Conservation (phyloP, 192 early-diverging fungal species). For the Linnemannia zychae region DNA sequence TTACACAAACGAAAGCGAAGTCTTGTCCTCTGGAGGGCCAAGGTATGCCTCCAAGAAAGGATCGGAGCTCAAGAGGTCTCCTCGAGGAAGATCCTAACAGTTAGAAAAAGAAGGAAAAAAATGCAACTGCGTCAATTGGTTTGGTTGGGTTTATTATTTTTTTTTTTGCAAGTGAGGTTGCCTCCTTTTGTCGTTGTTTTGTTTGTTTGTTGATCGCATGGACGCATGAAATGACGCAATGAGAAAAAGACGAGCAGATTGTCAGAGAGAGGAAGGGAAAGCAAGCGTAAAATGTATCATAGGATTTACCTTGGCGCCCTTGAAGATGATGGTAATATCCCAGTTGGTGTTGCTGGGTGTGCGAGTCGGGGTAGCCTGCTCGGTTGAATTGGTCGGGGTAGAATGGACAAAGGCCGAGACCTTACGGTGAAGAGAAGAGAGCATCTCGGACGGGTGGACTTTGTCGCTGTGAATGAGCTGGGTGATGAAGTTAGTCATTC, state of each 20-base stretch:
- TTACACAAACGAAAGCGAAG: constrained; percentile 18
- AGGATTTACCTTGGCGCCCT: constrained; percentile 15
- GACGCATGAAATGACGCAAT: background rate
- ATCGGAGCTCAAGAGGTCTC: constrained; percentile 23
- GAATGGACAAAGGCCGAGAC: constrained; percentile 4
- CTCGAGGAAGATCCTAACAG: constrained; percentile 22
- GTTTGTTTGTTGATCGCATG: background rate
- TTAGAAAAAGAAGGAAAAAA: background rate
- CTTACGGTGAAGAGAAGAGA: background rate
- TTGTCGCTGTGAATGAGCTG: background rate
- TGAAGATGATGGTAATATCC: constrained; percentile 11
- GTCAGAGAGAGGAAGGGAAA: background rate
- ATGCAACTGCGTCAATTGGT: background rate
- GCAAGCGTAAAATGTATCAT: background rate
- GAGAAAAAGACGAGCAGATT: background rate
- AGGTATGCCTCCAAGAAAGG: constrained; percentile 27
- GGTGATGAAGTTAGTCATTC: background rate
- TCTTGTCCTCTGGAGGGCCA: constrained; percentile 11
- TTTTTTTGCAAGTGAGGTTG: background rate
- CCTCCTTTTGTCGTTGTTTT: background rate
- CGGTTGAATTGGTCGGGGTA: background rate
- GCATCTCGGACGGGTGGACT: background rate
- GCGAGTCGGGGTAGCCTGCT: background rate
- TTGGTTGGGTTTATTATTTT: background rate
- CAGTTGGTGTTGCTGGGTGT: background rate